phyloP scores from a whole-genome alignment of 495 filamentous ascomycete species.

The Penicillium lagena region DNA sequence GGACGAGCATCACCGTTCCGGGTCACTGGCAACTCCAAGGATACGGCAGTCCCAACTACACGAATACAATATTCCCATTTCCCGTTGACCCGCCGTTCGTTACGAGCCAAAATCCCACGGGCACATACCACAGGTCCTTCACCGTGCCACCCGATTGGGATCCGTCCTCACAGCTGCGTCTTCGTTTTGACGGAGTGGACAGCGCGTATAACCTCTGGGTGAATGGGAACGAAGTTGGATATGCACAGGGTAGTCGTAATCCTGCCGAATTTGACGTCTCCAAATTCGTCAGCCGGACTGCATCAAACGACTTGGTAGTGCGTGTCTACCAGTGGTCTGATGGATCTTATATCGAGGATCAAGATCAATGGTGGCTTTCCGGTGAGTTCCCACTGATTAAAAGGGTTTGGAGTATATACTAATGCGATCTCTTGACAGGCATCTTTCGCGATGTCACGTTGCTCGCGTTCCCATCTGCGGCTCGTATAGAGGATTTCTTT shows the following conservation, averaged over 20 bases:
- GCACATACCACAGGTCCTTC: conserved; percentile 52
- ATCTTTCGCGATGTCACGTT: conserved; percentile 66
- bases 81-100: conserved; percentile 53
- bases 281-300: conserved; percentile 26
- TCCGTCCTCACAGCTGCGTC: conserved; percentile 41
- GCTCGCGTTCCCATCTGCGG: conserved; percentile 42
- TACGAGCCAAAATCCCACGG: conserved; percentile 55
- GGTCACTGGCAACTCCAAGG: conserved; percentile 69
- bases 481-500: conserved; percentile 53
- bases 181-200: conserved; percentile 63
- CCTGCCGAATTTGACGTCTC: conserved; percentile 58
- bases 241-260: conserved; percentile 61
- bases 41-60: conserved; percentile 57
- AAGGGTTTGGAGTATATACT: background rate
- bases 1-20: conserved; percentile 52
- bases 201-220: conserved; percentile 61
- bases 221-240: conserved; percentile 52
- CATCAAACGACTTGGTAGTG: conserved; percentile 46
- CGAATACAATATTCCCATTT: conserved; percentile 58
- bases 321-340: conserved; percentile 59
- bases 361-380: conserved; percentile 53
- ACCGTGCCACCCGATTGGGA: conserved; percentile 34
- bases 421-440: conserved; percentile 21
- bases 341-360: conserved; percentile 61
- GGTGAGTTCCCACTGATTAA: conserved; percentile 15